These are phyloP conservation scores for Sordariomycetes sp. DNA, from an alignment of 2,329 filamentous ascomycete genomes.

Conservation along the genomic window DNA sequence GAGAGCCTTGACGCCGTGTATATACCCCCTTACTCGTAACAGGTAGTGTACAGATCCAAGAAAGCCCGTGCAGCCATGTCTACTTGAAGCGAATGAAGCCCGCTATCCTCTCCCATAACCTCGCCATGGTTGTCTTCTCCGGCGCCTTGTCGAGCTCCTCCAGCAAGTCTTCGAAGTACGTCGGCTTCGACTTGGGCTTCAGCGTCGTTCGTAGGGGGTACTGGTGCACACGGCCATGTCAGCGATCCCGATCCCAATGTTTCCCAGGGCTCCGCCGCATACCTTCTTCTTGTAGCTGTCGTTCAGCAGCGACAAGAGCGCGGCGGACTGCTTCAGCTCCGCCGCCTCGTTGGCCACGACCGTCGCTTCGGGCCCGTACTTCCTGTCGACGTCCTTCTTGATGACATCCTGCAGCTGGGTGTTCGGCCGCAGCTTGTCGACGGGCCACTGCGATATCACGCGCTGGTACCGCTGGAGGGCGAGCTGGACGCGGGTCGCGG, in stretches of 20 bases:
- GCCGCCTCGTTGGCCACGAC: slow-evolving; percentile 23
- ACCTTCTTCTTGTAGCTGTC: slow-evolving; percentile 49
- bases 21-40: slow-evolving; percentile 8
- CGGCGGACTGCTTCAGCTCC: slow-evolving; percentile 47
- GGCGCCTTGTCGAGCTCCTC: slow-evolving; percentile 54
- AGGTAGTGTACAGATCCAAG: slow-evolving; percentile 8
- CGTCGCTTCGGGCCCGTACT: slow-evolving; percentile 2
- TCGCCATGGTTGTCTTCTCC: slow-evolving; percentile 39
- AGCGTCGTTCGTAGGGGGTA: slow-evolving; percentile 28
- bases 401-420: slow-evolving; percentile 51
- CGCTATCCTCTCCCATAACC: slow-evolving; percentile 41
- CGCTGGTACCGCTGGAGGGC: slow-evolving; percentile 30
- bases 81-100: slow-evolving; percentile 50
- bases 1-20: slow-evolving; percentile 6
- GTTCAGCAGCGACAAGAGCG: slow-evolving; percentile 46
- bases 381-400: slow-evolving; percentile 17
- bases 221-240: slow-evolving; percentile 11
- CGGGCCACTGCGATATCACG: slow-evolving; percentile 49
- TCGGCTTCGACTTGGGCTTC: slow-evolving; percentile 50
- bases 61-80: slow-evolving; percentile 6
- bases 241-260: slow-evolving; percentile 4
- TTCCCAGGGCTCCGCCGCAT: slow-evolving; percentile 10
- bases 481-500: slow-evolving; percentile 1
- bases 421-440: slow-evolving; percentile 51
- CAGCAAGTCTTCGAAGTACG: slow-evolving; percentile 51